phyloP scores from a whole-genome alignment of 306 rosid species.

The Rubus parviflorus region DNA sequence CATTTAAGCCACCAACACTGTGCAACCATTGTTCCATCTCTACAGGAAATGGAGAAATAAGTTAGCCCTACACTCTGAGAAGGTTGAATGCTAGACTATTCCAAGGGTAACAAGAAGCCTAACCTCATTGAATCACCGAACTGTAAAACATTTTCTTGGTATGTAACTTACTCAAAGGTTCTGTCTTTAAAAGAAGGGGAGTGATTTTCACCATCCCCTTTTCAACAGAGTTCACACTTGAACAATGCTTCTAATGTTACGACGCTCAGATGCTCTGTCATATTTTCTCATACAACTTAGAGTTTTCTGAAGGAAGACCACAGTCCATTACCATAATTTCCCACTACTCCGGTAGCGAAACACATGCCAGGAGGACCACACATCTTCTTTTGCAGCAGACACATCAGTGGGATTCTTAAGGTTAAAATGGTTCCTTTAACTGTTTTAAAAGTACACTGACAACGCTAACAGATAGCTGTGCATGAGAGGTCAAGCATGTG shows the following conservation, averaged over 20 bases:
- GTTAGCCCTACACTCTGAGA: background rate
- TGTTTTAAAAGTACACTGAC: background rate
- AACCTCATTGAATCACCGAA: background rate
- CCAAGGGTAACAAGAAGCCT: background rate
- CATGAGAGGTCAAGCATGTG: background rate
- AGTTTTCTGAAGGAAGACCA: background rate
- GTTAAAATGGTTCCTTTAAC: background rate
- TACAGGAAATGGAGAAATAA: background rate
- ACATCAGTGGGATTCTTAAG: background rate
- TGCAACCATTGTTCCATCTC: background rate
- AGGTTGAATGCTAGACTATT: background rate
- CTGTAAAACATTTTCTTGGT: background rate
- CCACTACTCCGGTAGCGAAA: background rate
- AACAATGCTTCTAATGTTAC: too few species aligned
- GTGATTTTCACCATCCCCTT: too few species aligned
- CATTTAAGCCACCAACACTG: background rate
- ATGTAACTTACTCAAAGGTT: background rate
- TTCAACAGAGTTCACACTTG: too few species aligned
- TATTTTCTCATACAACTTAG: background rate
- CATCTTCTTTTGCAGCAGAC: constrained; percentile 1
- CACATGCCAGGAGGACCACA: background rate
- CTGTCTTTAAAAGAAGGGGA: background rate
- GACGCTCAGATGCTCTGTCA: background rate
- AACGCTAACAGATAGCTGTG: background rate
- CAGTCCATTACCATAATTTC: background rate